Conservation (phyloP, 768 basidiomycete genomes). For the Termitomyces sp. region DNA sequence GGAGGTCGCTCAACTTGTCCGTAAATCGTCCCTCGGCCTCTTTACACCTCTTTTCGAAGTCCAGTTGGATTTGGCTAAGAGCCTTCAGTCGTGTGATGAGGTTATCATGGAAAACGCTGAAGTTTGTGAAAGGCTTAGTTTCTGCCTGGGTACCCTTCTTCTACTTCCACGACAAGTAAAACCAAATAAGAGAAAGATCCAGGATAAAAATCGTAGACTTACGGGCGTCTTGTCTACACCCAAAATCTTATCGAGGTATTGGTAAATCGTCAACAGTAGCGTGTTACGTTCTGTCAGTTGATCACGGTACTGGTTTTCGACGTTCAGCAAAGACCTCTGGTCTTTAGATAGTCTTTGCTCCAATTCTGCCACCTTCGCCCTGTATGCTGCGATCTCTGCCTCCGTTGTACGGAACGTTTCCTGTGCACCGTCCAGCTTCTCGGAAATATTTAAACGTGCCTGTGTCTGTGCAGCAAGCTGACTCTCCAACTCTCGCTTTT, state of each 20-base stretch:
- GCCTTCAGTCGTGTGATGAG: conserved; percentile 84
- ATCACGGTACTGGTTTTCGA: conserved; percentile 83
- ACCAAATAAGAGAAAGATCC: background rate
- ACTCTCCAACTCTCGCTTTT: conserved; percentile 75
- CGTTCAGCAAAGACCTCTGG: conserved; percentile 63
- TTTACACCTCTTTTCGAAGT: conserved; percentile 84
- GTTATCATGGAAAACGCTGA: conserved; percentile 91
- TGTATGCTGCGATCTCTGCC: conserved; percentile 56
- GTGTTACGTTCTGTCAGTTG: conserved; percentile 94
- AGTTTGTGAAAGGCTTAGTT: conserved; percentile 92
- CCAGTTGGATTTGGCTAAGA: conserved; percentile 76
- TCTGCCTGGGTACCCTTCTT: conserved; percentile 76
- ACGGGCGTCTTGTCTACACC: conserved; percentile 87
- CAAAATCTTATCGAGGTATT: conserved; percentile 92
- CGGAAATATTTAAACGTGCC: conserved; percentile 77
- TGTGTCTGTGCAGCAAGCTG: conserved; percentile 86
- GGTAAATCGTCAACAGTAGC: conserved; percentile 86
- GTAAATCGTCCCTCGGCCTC: conserved; percentile 70
- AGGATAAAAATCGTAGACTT: conserved; percentile 23
- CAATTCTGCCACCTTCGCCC: conserved; percentile 64
- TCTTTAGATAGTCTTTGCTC: conserved; percentile 83
- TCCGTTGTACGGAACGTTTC: conserved; percentile 64
- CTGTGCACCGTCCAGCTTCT: conserved; percentile 81
- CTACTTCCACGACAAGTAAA: conserved; percentile 29
- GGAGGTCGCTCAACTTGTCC: conserved; percentile 75